phyloP scores from a whole-genome alignment of 2,329 filamentous ascomycete genomes.

The Plectosphaerella plurivora region DNA sequence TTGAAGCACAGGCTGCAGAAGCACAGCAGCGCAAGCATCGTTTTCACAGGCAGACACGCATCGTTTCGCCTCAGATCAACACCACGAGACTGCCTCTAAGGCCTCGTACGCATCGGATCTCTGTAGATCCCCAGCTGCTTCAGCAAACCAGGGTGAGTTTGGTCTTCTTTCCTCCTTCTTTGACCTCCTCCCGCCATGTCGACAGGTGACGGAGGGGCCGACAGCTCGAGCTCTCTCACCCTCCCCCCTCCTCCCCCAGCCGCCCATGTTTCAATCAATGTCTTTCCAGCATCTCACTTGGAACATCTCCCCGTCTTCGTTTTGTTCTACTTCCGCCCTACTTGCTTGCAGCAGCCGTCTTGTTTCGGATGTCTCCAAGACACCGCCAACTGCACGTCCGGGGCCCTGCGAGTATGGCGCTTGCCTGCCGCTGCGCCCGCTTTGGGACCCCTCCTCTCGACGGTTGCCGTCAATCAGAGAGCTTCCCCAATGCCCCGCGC shows the following conservation, averaged over 20 bases:
- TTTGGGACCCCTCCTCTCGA: neutral
- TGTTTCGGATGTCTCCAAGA: neutral
- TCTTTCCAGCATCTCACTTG: neutral
- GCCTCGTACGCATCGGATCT: neutral
- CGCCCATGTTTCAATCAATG: neutral
- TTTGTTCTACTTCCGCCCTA: constrained; percentile 1
- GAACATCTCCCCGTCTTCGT: neutral
- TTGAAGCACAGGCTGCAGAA: too few species aligned
- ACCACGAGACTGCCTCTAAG: too few species aligned
- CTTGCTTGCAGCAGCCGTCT: constrained; percentile 1
- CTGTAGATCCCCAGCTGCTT: neutral
- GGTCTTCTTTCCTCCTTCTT: neutral
- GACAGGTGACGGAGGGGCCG: neutral
- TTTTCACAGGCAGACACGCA: too few species aligned
- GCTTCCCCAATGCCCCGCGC: neutral
- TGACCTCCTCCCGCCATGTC: neutral
- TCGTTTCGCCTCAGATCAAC: too few species aligned
- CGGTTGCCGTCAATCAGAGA: neutral
- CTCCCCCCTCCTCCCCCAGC: too few species aligned
- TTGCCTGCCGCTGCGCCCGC: neutral
- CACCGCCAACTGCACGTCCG: constrained; percentile 2
- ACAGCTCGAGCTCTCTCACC: too few species aligned
- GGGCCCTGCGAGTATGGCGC: constrained; percentile 1
- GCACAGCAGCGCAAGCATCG: too few species aligned
- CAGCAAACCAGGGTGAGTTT: neutral